These are phyloP conservation scores for Pseudocercospora musae DNA, from an alignment of 2,329 filamentous ascomycete species.

Conservation along the genomic window DNA sequence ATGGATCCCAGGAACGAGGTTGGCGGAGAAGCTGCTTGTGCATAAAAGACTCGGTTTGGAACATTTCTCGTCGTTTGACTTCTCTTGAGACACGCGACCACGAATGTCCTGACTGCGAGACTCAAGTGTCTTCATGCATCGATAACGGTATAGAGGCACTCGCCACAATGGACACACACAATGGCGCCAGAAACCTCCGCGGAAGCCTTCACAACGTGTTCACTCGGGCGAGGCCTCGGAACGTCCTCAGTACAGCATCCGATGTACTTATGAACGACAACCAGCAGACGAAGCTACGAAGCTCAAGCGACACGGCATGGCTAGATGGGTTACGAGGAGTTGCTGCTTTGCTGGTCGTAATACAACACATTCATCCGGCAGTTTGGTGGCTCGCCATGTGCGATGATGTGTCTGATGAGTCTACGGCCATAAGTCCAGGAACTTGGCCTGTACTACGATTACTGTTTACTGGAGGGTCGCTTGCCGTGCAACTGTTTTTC, in stretches of 20 bases:
- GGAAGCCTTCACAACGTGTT: neutral
- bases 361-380: conserved; percentile 50
- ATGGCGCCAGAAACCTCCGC: neutral
- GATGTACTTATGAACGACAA: too few species aligned
- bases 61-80: neutral
- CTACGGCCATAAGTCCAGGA: conserved; percentile 24
- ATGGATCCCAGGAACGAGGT: neutral
- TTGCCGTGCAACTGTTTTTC: conserved; percentile 53
- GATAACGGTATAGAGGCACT: neutral
- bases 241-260: neutral
- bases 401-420: conserved; percentile 41
- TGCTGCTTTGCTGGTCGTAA: conserved; percentile 62
- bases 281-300: neutral
- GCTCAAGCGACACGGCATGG: conserved; percentile 47
- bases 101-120: neutral
- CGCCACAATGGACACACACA: neutral
- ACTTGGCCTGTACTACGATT: conserved; percentile 7
- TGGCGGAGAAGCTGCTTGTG: neutral
- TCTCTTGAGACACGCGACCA: neutral
- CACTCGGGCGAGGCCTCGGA: neutral
- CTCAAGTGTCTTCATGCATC: neutral
- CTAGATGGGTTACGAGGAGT: conserved; percentile 64
- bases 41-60: neutral
- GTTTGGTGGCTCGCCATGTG: neutral
- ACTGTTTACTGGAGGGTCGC: conserved; percentile 59